phyloP scores from a whole-genome alignment of 2,329 filamentous ascomycete genomes.

The Dothistroma pini region DNA sequence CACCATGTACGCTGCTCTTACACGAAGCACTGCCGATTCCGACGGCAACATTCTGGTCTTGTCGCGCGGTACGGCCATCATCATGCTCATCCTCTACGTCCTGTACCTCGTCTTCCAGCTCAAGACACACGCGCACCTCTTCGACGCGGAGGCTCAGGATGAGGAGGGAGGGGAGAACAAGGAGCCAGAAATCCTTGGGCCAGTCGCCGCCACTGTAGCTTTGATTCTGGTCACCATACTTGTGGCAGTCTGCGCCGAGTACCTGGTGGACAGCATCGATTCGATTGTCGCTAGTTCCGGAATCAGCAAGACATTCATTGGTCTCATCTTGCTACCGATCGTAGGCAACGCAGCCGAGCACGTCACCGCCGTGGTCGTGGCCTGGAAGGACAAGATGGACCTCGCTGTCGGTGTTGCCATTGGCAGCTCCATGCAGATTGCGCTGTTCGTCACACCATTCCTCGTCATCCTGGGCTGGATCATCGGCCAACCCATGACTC shows the following conservation, averaged over 20 bases:
- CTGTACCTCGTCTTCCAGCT: slow-evolving; percentile 56
- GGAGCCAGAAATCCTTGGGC: slow-evolving; percentile 43
- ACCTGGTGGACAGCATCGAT: slow-evolving; percentile 54
- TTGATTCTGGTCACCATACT: slow-evolving; percentile 48
- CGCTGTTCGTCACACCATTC: slow-evolving; percentile 56
- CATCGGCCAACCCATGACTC: slow-evolving; percentile 53
- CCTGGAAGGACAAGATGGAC: slow-evolving; percentile 57
- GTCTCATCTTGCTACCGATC: slow-evolving; percentile 55
- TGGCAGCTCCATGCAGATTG: slow-evolving; percentile 54
- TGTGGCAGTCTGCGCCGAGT: slow-evolving; percentile 52
- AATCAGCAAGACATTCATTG: slow-evolving; percentile 56
- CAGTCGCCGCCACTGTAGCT: slow-evolving; percentile 43
- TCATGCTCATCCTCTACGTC: slow-evolving; percentile 52
- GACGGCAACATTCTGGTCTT: slow-evolving; percentile 48
- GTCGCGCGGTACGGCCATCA: slow-evolving; percentile 52
- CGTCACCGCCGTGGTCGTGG: slow-evolving; percentile 53
- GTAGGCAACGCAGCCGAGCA: slow-evolving; percentile 57
- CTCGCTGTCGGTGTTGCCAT: slow-evolving; percentile 55
- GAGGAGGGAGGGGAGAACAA: slow-evolving; percentile 31
- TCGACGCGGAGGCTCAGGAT: slow-evolving; percentile 40
- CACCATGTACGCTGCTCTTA: slow-evolving; percentile 49
- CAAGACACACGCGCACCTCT: slow-evolving; percentile 48
- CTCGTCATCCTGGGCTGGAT: slow-evolving; percentile 56
- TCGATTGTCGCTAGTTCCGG: slow-evolving; percentile 50
- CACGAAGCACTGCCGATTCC: slow-evolving; percentile 38